Evolutionary conservation across 352 stramenopile species (phyloP).

Genomic region (Globisporangium lucens): DNA sequence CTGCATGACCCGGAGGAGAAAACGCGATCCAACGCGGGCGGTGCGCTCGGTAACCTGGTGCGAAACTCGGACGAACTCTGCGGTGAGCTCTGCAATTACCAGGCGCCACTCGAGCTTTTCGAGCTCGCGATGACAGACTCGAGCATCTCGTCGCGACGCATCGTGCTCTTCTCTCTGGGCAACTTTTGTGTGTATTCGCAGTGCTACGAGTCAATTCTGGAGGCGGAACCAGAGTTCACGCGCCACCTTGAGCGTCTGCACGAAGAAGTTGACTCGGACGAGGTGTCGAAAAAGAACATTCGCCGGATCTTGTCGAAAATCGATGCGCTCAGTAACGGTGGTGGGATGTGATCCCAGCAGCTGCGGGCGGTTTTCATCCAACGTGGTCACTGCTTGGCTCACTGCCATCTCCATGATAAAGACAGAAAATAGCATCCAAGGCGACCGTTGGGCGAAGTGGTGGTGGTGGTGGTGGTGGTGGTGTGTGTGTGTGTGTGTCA

Average conservation of each 20-base stretch:
- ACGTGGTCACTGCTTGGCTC: not conserved
- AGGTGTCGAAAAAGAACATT: slow-evolving; percentile 70
- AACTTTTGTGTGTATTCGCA: slow-evolving; percentile 83
- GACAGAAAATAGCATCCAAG: not conserved
- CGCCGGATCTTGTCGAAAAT: slow-evolving; percentile 62
- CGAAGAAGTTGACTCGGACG: slow-evolving; percentile 59
- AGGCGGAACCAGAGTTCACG: slow-evolving; percentile 37
- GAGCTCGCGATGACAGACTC: slow-evolving; percentile 60
- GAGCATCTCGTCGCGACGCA: slow-evolving; percentile 62
- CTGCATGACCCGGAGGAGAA: slow-evolving; percentile 83
- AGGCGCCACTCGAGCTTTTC: slow-evolving; percentile 73
- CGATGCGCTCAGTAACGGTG: slow-evolving; percentile 22
- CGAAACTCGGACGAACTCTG: slow-evolving; percentile 85
- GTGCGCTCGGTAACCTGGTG: slow-evolving; percentile 91
- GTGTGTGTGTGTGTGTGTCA: not conserved
- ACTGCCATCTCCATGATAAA: not conserved
- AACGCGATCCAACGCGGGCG: slow-evolving; percentile 89
- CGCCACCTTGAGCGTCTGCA: slow-evolving; percentile 48
- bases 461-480: too few species aligned
- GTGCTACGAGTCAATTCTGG: slow-evolving; percentile 59
- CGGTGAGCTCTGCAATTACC: slow-evolving; percentile 48
- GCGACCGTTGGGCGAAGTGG: slow-evolving; percentile 5
- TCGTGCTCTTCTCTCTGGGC: slow-evolving; percentile 90
- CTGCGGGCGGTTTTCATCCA: not conserved
- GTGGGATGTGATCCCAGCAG: not conserved